Evolutionary conservation across 495 filamentous ascomycete species (phyloP), one percentile per base, ranked within the genome.

Genomic region (Pseudoneurospora amorphoporcata): DNA sequence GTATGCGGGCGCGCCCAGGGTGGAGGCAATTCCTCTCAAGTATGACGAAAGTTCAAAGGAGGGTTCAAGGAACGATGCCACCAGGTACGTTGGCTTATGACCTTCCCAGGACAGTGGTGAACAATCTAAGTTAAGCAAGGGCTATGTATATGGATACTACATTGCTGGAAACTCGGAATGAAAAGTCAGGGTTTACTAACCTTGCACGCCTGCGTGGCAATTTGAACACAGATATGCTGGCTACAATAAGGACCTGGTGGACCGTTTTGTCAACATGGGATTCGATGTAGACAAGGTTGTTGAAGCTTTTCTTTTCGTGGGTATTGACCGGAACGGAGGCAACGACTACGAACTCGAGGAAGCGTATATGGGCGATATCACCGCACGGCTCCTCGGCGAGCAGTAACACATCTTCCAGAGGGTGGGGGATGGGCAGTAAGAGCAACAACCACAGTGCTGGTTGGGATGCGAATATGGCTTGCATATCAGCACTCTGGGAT

Each of bases 251-350:
- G 87, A 90, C 8, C 85, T 97, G 45, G 89, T 98, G 74, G 92
- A 97, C 76, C 88, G 90, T n/a, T 98, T 98, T 77, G 88, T 91
- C 19, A 87, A 85, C 75, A 98, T 99, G 95, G 95, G 95, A 45
- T 99, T 99, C 75, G 91, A 94, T 73, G 87, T 97, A n/a, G 90
- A 92, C 69, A 85, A 87, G 40, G 94, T 99, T 3, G 95, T 98
- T 7, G 87, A 89, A 29, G 93, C 94, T 4, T 95, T 99, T 75
- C 87, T 90, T 72, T 92, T 85, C 70, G 91, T 94, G 17, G 92
- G 93, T 3, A 94, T 97, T 73, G 91, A 94, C 73, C 87, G 87
- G 32, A 91, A 89, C 71, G 88, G 86, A 37, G 92, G 92, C 0
- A 87, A 92, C 75, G 91, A 94, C 78, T 94, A 95, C 80, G 90